Conservation (phyloP, 2,329 filamentous ascomycete species). For the Alternaria sp. region DNA sequence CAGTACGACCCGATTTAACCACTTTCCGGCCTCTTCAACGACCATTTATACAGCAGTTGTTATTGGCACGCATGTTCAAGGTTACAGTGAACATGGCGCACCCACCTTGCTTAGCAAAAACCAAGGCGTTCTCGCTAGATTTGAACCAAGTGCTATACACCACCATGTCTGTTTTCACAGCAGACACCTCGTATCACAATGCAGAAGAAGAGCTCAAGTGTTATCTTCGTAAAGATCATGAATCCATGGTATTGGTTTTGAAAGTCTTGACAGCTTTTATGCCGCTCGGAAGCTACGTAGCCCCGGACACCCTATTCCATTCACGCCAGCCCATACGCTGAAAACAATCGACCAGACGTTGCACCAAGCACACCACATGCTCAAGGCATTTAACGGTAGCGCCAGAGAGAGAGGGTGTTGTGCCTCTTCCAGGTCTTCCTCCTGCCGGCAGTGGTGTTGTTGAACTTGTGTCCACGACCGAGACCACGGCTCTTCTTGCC, state of each 20-base stretch:
- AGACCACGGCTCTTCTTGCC: slow-evolving; percentile 99
- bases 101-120: slow-evolving; percentile 6
- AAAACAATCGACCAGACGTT: slow-evolving; percentile 44
- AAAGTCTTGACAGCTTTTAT: slow-evolving; percentile 36
- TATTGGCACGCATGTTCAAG: neutral
- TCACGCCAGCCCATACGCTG: slow-evolving; percentile 46
- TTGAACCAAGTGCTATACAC: neutral
- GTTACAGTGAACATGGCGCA: neutral
- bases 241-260: slow-evolving; percentile 47
- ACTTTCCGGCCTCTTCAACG: neutral
- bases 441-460: slow-evolving; percentile 95
- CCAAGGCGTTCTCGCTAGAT: slow-evolving; percentile 6
- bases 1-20: neutral
- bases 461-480: slow-evolving; percentile 99
- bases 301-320: slow-evolving; percentile 47
- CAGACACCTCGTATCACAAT: neutral
- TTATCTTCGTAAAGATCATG: slow-evolving; percentile 36
- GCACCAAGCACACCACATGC: slow-evolving; percentile 40
- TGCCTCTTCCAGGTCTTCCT: slow-evolving; percentile 99
- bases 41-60: neutral
- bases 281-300: slow-evolving; percentile 43
- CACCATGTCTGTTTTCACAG: neutral
- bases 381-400: slow-evolving; percentile 78
- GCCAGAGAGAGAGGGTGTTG: slow-evolving; percentile 99
- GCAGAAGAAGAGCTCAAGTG: neutral